phyloP scores from a whole-genome alignment of 2,329 filamentous ascomycete species.

The Diaporthe caulivora region DNA sequence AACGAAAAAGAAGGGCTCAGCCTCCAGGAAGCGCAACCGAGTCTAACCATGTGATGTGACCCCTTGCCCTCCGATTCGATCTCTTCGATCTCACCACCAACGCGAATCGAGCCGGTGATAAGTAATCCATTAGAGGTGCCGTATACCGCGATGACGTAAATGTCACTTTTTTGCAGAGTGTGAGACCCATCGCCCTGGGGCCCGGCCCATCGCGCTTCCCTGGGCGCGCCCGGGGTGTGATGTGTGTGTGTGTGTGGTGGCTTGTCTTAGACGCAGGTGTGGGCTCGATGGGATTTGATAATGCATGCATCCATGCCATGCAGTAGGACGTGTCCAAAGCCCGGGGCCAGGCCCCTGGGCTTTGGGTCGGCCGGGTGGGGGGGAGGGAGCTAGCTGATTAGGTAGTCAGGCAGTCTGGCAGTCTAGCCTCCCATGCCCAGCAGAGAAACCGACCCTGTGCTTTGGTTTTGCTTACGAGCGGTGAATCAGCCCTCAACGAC shows the following conservation, averaged over 20 bases:
- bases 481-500: conserved; percentile 14
- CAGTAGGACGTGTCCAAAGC: not conserved
- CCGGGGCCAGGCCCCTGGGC: not conserved
- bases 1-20: not conserved
- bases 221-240: not conserved
- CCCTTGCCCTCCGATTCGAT: not conserved
- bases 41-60: not conserved
- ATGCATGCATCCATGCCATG: not conserved
- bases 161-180: not conserved
- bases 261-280: not conserved
- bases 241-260: not conserved
- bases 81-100: not conserved
- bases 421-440: not conserved
- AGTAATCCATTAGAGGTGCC: conserved; percentile 3
- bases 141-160: not conserved
- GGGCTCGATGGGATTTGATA: conserved; percentile 14
- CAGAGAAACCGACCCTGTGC: not conserved
- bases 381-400: not conserved
- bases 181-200: not conserved
- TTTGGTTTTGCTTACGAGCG: conserved; percentile 14
- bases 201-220: not conserved
- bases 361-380: not conserved
- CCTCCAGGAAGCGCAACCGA: not conserved
- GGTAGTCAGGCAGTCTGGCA: no score
- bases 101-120: not conserved